phyloP scores from a whole-genome alignment of 2,329 filamentous ascomycete species.

The Lachnellula cervina region DNA sequence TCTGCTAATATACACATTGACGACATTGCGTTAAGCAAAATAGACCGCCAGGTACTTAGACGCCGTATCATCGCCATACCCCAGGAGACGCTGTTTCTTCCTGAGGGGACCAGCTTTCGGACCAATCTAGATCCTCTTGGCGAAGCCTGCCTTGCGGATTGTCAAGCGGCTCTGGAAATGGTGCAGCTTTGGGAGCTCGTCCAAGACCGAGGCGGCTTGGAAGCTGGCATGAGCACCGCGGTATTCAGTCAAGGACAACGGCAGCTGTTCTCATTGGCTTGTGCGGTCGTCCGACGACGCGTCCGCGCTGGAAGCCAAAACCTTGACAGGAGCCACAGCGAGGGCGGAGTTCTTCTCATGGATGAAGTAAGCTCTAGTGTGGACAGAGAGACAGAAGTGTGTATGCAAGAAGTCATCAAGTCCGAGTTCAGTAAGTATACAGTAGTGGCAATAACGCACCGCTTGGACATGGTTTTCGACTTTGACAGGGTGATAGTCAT shows the following conservation, averaged over 20 bases:
- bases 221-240: conserved; percentile 67
- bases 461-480: conserved; percentile 41
- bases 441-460: conserved; percentile 39
- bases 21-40: conserved; percentile 34
- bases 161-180: conserved; percentile 17
- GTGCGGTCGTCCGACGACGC: conserved; percentile 59
- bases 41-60: conserved; percentile 40
- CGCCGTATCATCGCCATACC: conserved; percentile 42
- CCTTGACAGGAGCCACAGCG: conserved; percentile 8
- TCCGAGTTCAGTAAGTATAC: conserved; percentile 50
- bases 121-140: conserved; percentile 43
- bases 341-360: conserved; percentile 7
- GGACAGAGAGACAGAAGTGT: conserved; percentile 50
- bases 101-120: conserved; percentile 37
- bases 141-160: background rate
- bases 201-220: conserved; percentile 61
- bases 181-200: background rate
- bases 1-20: conserved; percentile 38
- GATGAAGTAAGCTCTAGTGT: conserved; percentile 37
- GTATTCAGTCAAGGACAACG: conserved; percentile 40
- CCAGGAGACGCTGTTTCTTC: conserved; percentile 44
- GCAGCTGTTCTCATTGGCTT: conserved; percentile 44
- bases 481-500: conserved; percentile 48
- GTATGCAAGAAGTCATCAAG: conserved; percentile 51
- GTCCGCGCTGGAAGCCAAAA: conserved; percentile 37